Evolutionary conservation across 371 early-diverging fungal species (phyloP), one percentile per base, ranked within the genome.

Genomic region (Rhizopus delemar): DNA sequence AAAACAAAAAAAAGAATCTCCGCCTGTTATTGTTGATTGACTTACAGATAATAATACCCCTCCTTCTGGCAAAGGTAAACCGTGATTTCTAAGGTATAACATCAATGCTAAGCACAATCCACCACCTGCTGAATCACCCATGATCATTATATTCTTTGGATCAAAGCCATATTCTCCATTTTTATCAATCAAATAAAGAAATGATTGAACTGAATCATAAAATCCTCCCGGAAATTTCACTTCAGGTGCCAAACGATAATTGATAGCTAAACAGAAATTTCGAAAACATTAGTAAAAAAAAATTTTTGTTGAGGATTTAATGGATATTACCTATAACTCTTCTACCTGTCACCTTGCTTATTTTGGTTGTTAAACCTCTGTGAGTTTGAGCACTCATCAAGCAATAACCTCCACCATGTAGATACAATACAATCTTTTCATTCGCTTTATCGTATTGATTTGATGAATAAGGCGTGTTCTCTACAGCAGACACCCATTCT

Each of bases 81-180:
- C 66, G n/a, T 73, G 73, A 57, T 78, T 73, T 57, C 62, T 73
- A 65, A 71, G 74, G 51, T 62, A 74, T 51, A 57, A 32, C 59
- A 76, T 73, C 45, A 65, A 74, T 33, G 56, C 69, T 65, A 60
- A 71, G 5, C 53, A 69, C 51, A 51, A 69, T 16, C 80, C 76
- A 12, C 87, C 86, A 9, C 91, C 91, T 4, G 92, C 91, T 31
- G 86, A 86, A 63, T 91, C 93, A 4, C 92, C 93, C 59, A 80
- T 71, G 22, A 93, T 48, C 16, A 86, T 65, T 43, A 93, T 84
- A 43, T 88, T 74, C 22, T 73, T 65, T 0, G 82, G 80, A 41
- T 78, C 57, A 36, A 85, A 46, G 3, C 71, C 68, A 22, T 22
- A 22, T 22, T 22, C 22, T 9, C 62, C 54, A 4, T 55, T 33